Base-by-base conservation (phyloP, 2,329 filamentous ascomycete genomes). In the Cladosporium colombiae region DNA sequence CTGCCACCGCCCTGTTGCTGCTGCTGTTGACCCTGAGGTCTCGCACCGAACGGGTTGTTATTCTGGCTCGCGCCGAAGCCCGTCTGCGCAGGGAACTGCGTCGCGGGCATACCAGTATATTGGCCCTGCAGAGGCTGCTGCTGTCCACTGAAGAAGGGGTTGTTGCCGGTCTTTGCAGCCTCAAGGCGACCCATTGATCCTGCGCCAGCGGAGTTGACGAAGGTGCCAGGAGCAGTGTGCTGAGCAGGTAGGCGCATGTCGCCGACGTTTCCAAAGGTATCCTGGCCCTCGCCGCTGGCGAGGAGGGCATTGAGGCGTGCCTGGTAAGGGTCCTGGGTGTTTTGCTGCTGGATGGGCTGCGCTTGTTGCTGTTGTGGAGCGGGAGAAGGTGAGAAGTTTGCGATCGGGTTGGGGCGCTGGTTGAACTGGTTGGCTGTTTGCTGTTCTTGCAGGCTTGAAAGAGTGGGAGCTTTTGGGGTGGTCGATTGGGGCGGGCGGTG, bases 261-360 rank as follows among this genome's bases (percentile, higher is more conserved):
- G 71, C 95, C 95, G n/a, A 92, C 92, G 77, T 99, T 99, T 70
- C 95, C 95, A 77, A 96, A 99, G 0, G 95, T 99, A 76, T 99
- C 95, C 83, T 96, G 91, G 27, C 95, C 95, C 65, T 99, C 95
- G 70, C 95, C 93, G 27, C 86, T 88, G 3, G 93, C 86, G 53
- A 99, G 87, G 37, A 99, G 87, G 1, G 91, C 86, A 76, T 98
- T 98, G 70, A 99, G 89, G 74, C 87, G 90, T 25, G 90, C 88
- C 66, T 86, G 81, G 69, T 89, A 86, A 14, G 86, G 85, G 70
- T 89, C 85, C 72, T 79, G 68, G 8, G 74, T 72, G 76, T 68
- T 66, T 60, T 67, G 69, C 27, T 68, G 67, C 49, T 59, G 65
- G 31, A 40, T 33, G 18, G 76, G 75, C 6, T 74, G 78, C 50